Base-by-base conservation (phyloP, 2,329 filamentous ascomycete species). In the Xylariaceae sp. region DNA sequence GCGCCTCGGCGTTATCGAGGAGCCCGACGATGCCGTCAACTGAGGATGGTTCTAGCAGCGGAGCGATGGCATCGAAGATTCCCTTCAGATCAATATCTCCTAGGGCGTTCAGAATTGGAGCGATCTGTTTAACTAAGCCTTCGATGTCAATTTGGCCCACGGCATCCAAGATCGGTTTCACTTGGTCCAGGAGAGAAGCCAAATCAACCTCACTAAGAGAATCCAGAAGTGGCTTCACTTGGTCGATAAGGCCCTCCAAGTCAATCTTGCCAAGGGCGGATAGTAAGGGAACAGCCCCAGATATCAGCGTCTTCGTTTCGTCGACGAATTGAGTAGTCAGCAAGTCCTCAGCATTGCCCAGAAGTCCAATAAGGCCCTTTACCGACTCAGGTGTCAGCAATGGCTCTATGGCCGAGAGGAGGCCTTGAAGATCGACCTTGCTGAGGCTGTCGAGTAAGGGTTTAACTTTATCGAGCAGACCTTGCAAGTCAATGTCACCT, bases 1-100 rank as follows among this genome's bases (percentile, higher is more conserved):
- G 65, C n/a, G 69, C 64, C 52, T 75, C 73, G 0, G 74, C 75
- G 42, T 76, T 77, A 19, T 59, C 67, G 1, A 75, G 63, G 0
- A 75, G 65, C 2, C 73, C 72, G 1, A 75, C 57, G 4, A 77
- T 56, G 4, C 73, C 74, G 51, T 69, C 63, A 7, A 77, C 60
- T 0, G 68, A 70, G 12, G 67, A 44, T 1, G 73, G 67, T 0
- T 72, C 74, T 29, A 77, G 64, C 10, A 73, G 62, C 2, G 73
- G 75, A 19, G 68, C 63, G 16, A 76, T 20, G 0, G 69, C 66
- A 12, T 73, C 57, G 40, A 75, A 64, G 4, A 75, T 56, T 3
- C 65, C 72, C 48, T 70, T 59, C 4, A 75, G 62, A 37, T 75
- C 70, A 7, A 74, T 61, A 37, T 69, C 62, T 26, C 66, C 60